A percentile compares a stretch with the other conserved stretches of the same genome.
These are phyloP conservation scores for Solanum pinnatisectum DNA, from an alignment of 257 asterid genomes.

Conservation along the genomic window DNA sequence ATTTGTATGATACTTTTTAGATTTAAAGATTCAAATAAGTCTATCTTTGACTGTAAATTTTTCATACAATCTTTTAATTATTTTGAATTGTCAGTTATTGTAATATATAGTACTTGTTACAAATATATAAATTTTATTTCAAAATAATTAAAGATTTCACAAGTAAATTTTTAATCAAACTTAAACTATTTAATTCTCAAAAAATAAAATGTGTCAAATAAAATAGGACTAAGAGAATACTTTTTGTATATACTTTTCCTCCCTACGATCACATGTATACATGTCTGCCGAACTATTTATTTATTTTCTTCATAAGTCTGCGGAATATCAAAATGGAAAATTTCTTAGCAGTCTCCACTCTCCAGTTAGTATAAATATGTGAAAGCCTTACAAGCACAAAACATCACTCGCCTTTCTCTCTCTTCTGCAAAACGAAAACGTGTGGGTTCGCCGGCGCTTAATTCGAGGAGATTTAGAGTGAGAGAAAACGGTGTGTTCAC, in stretches of 20 bases:
- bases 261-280: neutral
- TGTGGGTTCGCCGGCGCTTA: neutral
- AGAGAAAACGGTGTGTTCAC: neutral
- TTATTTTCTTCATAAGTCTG: neutral
- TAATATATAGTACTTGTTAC: accelerated
- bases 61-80: too few species aligned
- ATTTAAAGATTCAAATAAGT: accelerated
- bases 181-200: accelerated
- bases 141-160: accelerated
- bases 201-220: too few species aligned
- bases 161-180: accelerated
- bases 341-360: neutral
- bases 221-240: accelerated
- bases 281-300: neutral
- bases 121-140: too few species aligned
- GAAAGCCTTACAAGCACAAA: neutral
- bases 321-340: neutral
- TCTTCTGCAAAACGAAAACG: neutral
- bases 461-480: neutral
- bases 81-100: too few species aligned
- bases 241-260: too few species aligned
- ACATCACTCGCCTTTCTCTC: neutral
- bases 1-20: accelerated
- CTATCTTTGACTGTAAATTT: accelerated
- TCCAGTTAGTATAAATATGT: neutral